A percentile compares a stretch with the other conserved stretches of the same genome.
phyloP scores from a whole-genome alignment of 257 asterid genomes.

The Buddleja alternifolia region DNA sequence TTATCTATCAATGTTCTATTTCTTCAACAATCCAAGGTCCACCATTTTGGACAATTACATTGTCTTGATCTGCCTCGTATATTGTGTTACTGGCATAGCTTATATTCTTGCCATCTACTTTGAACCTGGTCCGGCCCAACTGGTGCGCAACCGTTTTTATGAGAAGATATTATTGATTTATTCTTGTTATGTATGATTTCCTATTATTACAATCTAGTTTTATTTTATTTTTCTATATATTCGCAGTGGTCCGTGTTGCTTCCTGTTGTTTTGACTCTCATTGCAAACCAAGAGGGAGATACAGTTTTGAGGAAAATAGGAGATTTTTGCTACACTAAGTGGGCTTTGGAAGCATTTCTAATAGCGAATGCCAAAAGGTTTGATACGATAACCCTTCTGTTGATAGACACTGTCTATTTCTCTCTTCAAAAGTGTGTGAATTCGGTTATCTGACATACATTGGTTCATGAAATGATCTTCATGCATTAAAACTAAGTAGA shows the following conservation, averaged over 20 bases:
- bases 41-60: conserved; percentile 70
- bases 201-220: neutral
- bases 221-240: neutral
- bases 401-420: no score
- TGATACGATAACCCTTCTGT: neutral
- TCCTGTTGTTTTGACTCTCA: conserved; percentile 65
- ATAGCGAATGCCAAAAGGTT: conserved; percentile 68
- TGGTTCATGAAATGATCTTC: no score
- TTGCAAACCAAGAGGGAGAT: conserved; percentile 66
- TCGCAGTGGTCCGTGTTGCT: conserved; percentile 69
- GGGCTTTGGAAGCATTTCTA: conserved; percentile 70
- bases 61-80: conserved; percentile 79
- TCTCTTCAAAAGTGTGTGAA: no score
- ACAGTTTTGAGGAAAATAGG: conserved; percentile 36
- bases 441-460: no score
- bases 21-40: conserved; percentile 97
- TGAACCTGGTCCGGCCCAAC: conserved; percentile 88
- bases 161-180: neutral
- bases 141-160: conserved; percentile 50
- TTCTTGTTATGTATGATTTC: conserved; percentile 5
- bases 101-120: conserved; percentile 87
- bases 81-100: conserved; percentile 97
- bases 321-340: conserved; percentile 62
- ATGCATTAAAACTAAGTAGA: no score
- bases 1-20: conserved; percentile 93